Base-by-base conservation (phyloP, 371 early-diverging fungal species). In the Mortierella sp. region DNA sequence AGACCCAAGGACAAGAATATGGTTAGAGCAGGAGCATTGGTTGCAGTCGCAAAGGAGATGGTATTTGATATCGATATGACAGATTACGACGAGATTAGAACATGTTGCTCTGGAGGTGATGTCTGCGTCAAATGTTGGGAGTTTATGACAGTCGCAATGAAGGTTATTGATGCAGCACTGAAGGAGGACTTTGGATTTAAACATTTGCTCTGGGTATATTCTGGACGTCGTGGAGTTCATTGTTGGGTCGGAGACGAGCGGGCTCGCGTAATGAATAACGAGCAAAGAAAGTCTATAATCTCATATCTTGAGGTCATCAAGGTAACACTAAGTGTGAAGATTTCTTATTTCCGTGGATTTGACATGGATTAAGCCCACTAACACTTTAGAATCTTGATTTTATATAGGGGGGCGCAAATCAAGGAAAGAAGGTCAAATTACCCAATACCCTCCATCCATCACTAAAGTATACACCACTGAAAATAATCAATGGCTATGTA, bases 51-150 rank as follows among this genome's bases (percentile, higher is more conserved):
- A 61, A 93, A 96, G 74, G 99, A 99, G 82, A 86, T 99, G 12
- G 98, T 99, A n/a, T 97, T 99, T 88, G 99, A 99, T 94, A 97
- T 99, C 70, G 99, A 99, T 90, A 95, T 99, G 94, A 99, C 99
- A 0, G 99, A 99, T 85, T 99, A 99, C 83, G 97, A 98, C 83
- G 97, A 97, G 42, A 88, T 96, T 42, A 90, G 99, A 74, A 96
- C 94, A 0, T 99, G 99, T 78, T 99, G 99, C 89, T 89, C 91
- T 68, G 97, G 95, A 64, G 97, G 92, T 29, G 88, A 89, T 75
- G 92, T 99, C 22, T 99, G 99, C 83, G 64, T 66, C 5, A 92
- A 90, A 79, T 99, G 99, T 85, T 98, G 98, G 96, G 87, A 89
- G 63, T 95, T 97, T 63, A 96, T 99, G 93, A 94, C 94, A 1